Evolutionary conservation across 2,329 filamentous ascomycete species (phyloP).

Genomic region (Orbilia blumenaviensis): DNA sequence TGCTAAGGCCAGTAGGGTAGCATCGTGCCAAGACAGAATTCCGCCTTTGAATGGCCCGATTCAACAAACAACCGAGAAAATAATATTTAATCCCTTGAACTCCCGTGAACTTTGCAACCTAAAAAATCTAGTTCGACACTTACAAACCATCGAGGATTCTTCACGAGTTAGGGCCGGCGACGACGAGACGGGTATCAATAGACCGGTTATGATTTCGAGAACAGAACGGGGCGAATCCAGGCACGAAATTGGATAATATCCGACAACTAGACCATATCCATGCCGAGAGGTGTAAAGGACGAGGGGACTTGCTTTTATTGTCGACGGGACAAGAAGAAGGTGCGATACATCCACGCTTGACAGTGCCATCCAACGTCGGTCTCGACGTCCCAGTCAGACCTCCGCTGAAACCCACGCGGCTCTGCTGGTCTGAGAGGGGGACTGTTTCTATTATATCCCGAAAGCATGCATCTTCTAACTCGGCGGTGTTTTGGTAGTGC

Average conservation of each 20-base stretch:
- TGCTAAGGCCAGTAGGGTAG: slow-evolving; percentile 15
- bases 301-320: slow-evolving; percentile 53
- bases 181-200: slow-evolving; percentile 30
- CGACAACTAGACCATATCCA: slow-evolving; percentile 38
- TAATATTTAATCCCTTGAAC: slow-evolving; percentile 41
- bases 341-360: slow-evolving; percentile 24
- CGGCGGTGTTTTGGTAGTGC: slow-evolving; percentile 45
- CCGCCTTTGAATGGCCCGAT: slow-evolving; percentile 20
- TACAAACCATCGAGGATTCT: slow-evolving; percentile 1
- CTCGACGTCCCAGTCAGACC: background rate
- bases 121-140: slow-evolving; percentile 34
- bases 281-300: slow-evolving; percentile 54
- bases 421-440: background rate
- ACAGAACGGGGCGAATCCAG: slow-evolving; percentile 48
- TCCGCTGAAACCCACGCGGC: slow-evolving; percentile 26
- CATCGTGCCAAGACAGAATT: slow-evolving; percentile 15
- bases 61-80: slow-evolving; percentile 44
- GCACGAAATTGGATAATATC: slow-evolving; percentile 54
- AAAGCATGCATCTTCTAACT: slow-evolving; percentile 20
- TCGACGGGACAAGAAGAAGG: slow-evolving; percentile 53
- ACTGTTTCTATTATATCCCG: background rate
- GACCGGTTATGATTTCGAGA: slow-evolving; percentile 54
- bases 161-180: slow-evolving; percentile 24
- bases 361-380: too few species aligned
- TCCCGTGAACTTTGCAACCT: slow-evolving; percentile 35